Conservation (phyloP, 139 green algal genomes). For the Coelastrella sp. region DNA sequence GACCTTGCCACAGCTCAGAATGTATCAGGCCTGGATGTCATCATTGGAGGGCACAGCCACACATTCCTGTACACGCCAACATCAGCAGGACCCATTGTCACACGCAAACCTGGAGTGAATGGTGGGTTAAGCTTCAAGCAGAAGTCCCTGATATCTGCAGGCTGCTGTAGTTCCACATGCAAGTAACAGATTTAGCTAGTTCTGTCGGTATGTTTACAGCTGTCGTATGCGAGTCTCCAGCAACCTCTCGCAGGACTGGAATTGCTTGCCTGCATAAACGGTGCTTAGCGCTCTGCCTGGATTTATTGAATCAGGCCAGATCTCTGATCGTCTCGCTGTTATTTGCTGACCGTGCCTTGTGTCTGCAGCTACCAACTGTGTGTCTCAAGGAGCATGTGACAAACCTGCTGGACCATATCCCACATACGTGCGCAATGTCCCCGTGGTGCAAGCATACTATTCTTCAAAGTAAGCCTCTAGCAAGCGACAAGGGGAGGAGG, state of each 20-base stretch:
- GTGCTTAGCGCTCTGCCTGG: too few species aligned
- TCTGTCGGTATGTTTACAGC: too few species aligned
- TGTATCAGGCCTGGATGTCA: conserved; percentile 52
- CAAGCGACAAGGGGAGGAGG: too few species aligned
- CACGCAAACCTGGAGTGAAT: conserved; percentile 20
- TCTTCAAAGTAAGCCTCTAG: conserved; percentile 32
- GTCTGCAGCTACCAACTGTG: conserved; percentile 30
- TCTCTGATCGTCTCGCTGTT: not conserved
- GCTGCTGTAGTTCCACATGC: too few species aligned
- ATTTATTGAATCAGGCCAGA: too few species aligned
- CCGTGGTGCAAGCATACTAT: conserved; percentile 52
- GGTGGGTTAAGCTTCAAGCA: not conserved
- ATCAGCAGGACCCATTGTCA: conserved; percentile 15
- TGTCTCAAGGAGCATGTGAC: conserved; percentile 16
- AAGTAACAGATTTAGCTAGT: not conserved
- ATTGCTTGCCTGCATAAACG: too few species aligned
- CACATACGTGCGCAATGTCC: conserved; percentile 49
- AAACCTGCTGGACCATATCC: conserved; percentile 45
- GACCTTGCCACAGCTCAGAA: conserved; percentile 32
- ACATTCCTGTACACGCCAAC: conserved; percentile 47
- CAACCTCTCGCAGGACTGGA: not conserved
- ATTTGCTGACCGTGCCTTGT: not conserved
- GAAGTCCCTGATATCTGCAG: too few species aligned
- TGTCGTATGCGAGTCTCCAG: too few species aligned
- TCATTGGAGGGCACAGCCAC: conserved; percentile 59